Conservation (phyloP, 257 asterid genomes). For the Nyctanthes arbortristis region DNA sequence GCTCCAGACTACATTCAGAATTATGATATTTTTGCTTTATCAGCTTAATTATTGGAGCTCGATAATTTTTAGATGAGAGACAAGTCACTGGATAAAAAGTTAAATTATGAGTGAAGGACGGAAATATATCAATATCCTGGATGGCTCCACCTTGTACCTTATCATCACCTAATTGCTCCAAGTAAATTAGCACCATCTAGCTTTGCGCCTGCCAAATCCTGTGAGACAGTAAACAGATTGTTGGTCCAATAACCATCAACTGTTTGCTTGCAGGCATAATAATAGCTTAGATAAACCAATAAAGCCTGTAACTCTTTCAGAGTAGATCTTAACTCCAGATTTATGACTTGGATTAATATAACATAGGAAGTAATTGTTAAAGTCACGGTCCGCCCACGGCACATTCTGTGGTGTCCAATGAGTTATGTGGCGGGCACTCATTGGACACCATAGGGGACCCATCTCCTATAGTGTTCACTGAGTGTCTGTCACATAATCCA, state of each 20-base stretch:
- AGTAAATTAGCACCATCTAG: slow-evolving; percentile 87
- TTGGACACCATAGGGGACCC: too few species aligned
- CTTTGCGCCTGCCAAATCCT: slow-evolving; percentile 84
- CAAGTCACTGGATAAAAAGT: neutral
- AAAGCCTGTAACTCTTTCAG: neutral
- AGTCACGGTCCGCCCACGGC: too few species aligned
- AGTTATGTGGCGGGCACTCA: too few species aligned
- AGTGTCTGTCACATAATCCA: too few species aligned
- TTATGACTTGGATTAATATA: too few species aligned
- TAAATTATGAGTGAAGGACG: neutral
- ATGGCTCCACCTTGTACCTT: slow-evolving; percentile 6
- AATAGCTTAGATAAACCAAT: neutral
- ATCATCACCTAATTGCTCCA: slow-evolving; percentile 68
- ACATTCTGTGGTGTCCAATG: too few species aligned
- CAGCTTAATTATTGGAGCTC: neutral
- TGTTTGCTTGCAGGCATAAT: neutral
- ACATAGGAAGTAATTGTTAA: too few species aligned
- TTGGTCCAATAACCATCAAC: too few species aligned
- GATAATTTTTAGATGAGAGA: neutral
- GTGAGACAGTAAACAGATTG: too few species aligned
- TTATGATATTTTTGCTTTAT: neutral
- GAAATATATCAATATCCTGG: slow-evolving; percentile 7
- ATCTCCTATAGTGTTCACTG: too few species aligned
- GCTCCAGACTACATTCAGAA: neutral
- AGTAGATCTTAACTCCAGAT: neutral